phyloP scores from a whole-genome alignment of 306 rosid genomes.

The Lagenaria siceraria region DNA sequence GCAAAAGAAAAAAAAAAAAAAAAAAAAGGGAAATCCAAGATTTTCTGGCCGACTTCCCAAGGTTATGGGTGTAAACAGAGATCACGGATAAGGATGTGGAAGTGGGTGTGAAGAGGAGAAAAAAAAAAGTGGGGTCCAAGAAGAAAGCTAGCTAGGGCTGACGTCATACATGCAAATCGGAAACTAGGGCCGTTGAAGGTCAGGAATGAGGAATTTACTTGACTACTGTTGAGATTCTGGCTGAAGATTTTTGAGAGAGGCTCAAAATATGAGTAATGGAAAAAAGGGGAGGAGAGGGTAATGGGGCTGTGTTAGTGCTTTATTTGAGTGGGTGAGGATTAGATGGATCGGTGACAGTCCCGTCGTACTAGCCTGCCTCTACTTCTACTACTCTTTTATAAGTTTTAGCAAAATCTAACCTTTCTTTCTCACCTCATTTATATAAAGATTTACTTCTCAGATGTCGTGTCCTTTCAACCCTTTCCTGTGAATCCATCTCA shows the following conservation, averaged over 20 bases:
- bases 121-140: constrained; percentile 19
- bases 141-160: constrained; percentile 11
- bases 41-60: constrained; percentile 58
- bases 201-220: constrained; percentile 42
- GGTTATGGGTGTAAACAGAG: constrained; percentile 15
- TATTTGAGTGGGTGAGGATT: constrained; percentile 12
- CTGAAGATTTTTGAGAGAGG: constrained; percentile 41
- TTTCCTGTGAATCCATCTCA: not conserved
- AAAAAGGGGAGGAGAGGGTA: not conserved
- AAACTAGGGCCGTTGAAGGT: constrained; percentile 28
- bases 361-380: constrained; percentile 15
- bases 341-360: constrained; percentile 21
- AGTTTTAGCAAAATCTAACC: constrained; percentile 1
- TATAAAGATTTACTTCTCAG: not conserved
- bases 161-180: constrained; percentile 27
- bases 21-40: constrained; percentile 34
- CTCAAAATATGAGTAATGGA: constrained; percentile 31
- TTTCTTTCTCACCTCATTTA: constrained; percentile 4
- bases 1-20: not conserved
- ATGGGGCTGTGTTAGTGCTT: not conserved
- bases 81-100: constrained; percentile 6
- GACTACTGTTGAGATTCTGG: constrained; percentile 59
- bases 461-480: not conserved
- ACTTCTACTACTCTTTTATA: not conserved
- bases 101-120: constrained; percentile 7